Percentiles rank a stretch among this genome's conserved stretches.
Conservation (phyloP, 2,329 filamentous ascomycete genomes). For the Gyromitra esculenta region DNA sequence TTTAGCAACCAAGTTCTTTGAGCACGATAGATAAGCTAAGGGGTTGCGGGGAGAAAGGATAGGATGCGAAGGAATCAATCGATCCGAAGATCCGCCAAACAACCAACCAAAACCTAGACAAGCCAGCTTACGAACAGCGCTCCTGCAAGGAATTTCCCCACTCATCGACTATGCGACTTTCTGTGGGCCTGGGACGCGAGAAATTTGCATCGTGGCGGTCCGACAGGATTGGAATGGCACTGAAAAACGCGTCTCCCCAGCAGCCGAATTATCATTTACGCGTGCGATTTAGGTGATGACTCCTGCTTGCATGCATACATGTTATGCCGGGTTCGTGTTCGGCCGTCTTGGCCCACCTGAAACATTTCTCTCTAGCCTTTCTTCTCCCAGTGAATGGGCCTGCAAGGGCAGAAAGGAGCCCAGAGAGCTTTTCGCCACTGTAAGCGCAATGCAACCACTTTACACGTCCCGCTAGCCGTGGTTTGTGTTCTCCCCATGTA, state of each 20-base stretch:
- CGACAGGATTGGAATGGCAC: neutral
- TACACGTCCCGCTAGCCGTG: slow-evolving; percentile 30
- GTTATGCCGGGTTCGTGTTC: slow-evolving; percentile 23
- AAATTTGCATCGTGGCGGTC: slow-evolving; percentile 37
- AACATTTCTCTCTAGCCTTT: slow-evolving; percentile 10
- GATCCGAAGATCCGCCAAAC: slow-evolving; percentile 13
- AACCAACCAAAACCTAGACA: neutral
- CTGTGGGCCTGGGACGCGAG: slow-evolving; percentile 37
- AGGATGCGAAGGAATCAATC: neutral
- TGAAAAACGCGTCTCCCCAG: slow-evolving; percentile 48
- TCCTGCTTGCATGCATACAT: slow-evolving; percentile 26
- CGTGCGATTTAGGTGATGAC: slow-evolving; percentile 39
- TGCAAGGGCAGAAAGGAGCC: slow-evolving; percentile 26
- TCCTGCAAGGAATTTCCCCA: slow-evolving; percentile 14
- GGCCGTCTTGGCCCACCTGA: slow-evolving; percentile 24
- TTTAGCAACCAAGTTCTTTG: slow-evolving; percentile 19
- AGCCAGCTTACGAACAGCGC: neutral
- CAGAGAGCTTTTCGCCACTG: slow-evolving; percentile 1
- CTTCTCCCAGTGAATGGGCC: neutral
- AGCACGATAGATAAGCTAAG: slow-evolving; percentile 22
- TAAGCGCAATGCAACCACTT: slow-evolving; percentile 42
- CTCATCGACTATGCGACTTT: slow-evolving; percentile 10
- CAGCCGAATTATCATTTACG: slow-evolving; percentile 37
- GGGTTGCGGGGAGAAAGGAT: neutral
- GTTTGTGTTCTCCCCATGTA: neutral